Evolutionary conservation across 2,329 filamentous ascomycete genomes (phyloP), one percentile per base, ranked within the genome.

Genomic region (Torrubiella hemipterigena): DNA sequence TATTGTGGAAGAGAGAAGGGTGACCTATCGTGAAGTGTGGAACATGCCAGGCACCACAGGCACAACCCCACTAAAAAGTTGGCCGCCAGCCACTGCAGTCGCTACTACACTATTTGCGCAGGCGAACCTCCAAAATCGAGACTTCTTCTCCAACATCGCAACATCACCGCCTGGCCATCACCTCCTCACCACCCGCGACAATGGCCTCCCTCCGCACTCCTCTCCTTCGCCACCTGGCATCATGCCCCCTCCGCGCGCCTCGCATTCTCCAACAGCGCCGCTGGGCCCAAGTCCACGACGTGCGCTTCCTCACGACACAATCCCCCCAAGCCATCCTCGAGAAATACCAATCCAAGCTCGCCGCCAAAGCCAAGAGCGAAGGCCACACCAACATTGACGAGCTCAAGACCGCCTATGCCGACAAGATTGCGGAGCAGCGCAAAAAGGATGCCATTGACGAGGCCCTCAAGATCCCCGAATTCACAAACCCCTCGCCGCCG

Each of bases 281-380:
- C 52, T 93, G 84, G 81, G 89, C 89, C 3, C 84, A 84, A 47
- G 86, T 95, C 18, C 84, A 93, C 55, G 84, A 95, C 56, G 77
- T 93, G 29, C 84, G 87, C 41, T 93, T 89, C 65, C 71, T 94
- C 27, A 81, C 81, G 38, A 91, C 85, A 12, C 82, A 86, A 38
- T 73, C 73, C 35, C 67, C 77, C 28, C 69, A 73, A 35, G 67
- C 69, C 44, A 64, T 95, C 23, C 52, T 83, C 41, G 85, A 93
- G 41, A 93, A 83, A 56, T 98, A 98, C 63, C 74, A 73, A 44
- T 71, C 79, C 35, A 94, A 94, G 63, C 77, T 98, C 39, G 71
- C 81, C 42, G 63, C 69, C 41, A 95, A 93, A 58, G 89, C 85
- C 9, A 74, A 75, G 50, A 60, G 79, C 58, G 68, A 81, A 51